A percentile compares a stretch with the other conserved stretches of the same genome.
Evolutionary conservation across 2,329 filamentous ascomycete genomes (phyloP).

Genomic region (Rhinocladiella similis): DNA sequence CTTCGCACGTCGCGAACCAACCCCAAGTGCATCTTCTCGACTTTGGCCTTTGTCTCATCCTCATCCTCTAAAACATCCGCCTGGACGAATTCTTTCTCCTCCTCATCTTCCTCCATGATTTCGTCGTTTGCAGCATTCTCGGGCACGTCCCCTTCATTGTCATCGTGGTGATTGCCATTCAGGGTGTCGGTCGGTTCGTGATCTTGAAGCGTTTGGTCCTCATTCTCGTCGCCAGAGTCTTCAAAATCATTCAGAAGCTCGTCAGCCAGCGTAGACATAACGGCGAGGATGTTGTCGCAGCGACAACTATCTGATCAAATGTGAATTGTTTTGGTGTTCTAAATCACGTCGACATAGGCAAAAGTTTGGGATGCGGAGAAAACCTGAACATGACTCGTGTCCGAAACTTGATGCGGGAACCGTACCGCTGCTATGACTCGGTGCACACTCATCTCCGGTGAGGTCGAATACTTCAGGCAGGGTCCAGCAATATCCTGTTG

Average conservation of each 20-base stretch:
- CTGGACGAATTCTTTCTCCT: slow-evolving; percentile 23
- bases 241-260: slow-evolving; percentile 91
- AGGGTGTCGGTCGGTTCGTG: slow-evolving; percentile 32
- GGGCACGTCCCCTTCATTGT: slow-evolving; percentile 2
- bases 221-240: slow-evolving; percentile 76
- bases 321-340: background rate
- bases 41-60: slow-evolving; percentile 71
- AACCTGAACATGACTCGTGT: no score
- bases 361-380: no score
- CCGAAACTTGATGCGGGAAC: no score
- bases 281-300: slow-evolving; percentile 14
- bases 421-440: no score
- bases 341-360: no score
- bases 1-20: slow-evolving; percentile 74
- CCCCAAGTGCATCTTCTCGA: slow-evolving; percentile 79
- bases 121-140: slow-evolving; percentile 28
- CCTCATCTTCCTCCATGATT: slow-evolving; percentile 30
- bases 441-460: no score
- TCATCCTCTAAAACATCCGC: slow-evolving; percentile 62
- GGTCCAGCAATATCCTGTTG: no score
- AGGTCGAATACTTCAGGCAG: no score
- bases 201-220: slow-evolving; percentile 54
- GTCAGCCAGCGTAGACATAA: slow-evolving; percentile 87
- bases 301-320: background rate
- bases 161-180: slow-evolving; percentile 33